Evolutionary conservation across 441 rosid species (phyloP), one percentile per base, ranked within the genome.

Genomic region (Geranium incanum): DNA sequence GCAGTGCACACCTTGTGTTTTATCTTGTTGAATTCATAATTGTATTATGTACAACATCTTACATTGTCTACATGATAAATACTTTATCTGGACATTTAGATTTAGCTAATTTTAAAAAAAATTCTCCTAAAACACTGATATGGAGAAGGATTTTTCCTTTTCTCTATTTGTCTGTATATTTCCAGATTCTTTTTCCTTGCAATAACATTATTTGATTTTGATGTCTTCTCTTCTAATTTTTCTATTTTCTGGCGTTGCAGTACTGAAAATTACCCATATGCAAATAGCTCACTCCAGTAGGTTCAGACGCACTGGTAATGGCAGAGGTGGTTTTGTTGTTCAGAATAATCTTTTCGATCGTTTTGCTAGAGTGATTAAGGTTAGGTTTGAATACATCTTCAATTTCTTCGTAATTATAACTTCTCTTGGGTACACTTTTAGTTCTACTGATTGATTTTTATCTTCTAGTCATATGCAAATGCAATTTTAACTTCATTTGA

Each of bases 341-440:
- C 92, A 85, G 2, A 87, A 86, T 90, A 95, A 90, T 77, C 93
- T 92, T 72, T 92, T 92, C 72, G 92, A 91, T 77, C 87, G 99
- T 12, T 90, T 95, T 82, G 84, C 93, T 71, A 85, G 97, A 78
- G 97, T 95, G 57, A 83, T 91, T 70, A 95, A 89, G 96, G 98
- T 92, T 43, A 50, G 18, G 16, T 50, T 50, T 50, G n/a, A 50
- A 50, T 8, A 50, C 59, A 12, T 19, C 12, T 3, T 28, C 16
- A 13, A 33, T 21, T 62, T 66, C 39, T 33, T 64, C 13, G 18
- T n/a, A 33, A 12, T 6, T 36, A 2, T 23, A 36, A 60, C 18
- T 15, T 19, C 12, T n/a, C 3, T 28, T 1, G 21, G 59, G 16
- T 43, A 52, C 43, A 62, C 36, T 72, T 37, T 15, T 59, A 48